Evolutionary conservation across 352 stramenopile genomes (phyloP).

Genomic region (Hyaloperonospora brassicae): DNA sequence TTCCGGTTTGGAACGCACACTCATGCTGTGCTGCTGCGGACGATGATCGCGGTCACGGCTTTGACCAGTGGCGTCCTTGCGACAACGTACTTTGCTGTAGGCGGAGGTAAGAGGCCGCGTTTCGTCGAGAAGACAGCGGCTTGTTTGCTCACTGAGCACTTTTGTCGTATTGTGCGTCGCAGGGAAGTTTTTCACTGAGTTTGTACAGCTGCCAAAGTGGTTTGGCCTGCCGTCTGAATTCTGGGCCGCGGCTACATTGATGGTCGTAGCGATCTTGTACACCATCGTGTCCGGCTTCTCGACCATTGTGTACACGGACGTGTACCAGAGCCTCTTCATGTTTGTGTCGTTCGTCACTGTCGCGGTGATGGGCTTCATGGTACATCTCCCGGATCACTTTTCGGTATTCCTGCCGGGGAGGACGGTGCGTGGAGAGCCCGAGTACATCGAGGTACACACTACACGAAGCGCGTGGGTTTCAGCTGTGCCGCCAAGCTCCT

Average conservation of each 20-base stretch:
- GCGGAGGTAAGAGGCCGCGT: constrained; percentile 30
- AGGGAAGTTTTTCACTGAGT: constrained; percentile 78
- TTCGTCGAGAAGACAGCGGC: not conserved
- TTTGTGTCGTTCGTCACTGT: constrained; percentile 69
- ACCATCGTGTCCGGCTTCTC: constrained; percentile 64
- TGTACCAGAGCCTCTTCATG: constrained; percentile 80
- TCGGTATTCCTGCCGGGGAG: constrained; percentile 51
- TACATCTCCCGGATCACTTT: constrained; percentile 45
- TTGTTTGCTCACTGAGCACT: constrained; percentile 1
- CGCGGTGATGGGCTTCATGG: constrained; percentile 43
- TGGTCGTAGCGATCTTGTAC: constrained; percentile 61
- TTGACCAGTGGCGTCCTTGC: constrained; percentile 52
- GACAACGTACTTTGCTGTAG: constrained; percentile 74
- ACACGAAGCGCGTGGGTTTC: constrained; percentile 45
- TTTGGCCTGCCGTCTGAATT: constrained; percentile 53
- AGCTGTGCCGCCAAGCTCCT: constrained; percentile 25
- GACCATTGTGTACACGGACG: constrained; percentile 74
- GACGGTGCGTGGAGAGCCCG: constrained; percentile 22
- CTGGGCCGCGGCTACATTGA: constrained; percentile 57
- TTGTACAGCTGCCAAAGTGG: constrained; percentile 55
- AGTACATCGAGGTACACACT: constrained; percentile 44
- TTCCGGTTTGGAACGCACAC: constrained; percentile 59
- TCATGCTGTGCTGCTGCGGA: constrained; percentile 50
- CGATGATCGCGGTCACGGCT: constrained; percentile 61
- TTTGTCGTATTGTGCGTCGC: not conserved